These are phyloP conservation scores for Cladophialophora exuberans DNA, from an alignment of 2,329 filamentous ascomycete species.

Conservation along the genomic window DNA sequence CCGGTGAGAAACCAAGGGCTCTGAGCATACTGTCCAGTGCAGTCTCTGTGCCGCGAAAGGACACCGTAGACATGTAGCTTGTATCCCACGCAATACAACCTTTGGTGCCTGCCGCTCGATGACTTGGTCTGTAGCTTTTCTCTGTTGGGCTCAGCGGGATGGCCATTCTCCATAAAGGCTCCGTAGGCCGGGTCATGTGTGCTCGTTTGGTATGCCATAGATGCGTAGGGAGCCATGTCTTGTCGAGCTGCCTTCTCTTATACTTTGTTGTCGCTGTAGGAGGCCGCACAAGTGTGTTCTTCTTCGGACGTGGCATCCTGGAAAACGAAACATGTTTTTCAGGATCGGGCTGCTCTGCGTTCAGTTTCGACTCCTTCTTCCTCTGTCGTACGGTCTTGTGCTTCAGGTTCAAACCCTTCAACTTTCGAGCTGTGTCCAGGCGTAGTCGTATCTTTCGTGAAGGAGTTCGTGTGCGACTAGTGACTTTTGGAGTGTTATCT, in stretches of 20 bases:
- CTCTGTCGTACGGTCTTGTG: conserved; percentile 53
- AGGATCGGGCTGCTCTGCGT: conserved; percentile 33
- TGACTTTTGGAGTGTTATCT: conserved; percentile 86
- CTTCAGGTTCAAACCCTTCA: conserved; percentile 62
- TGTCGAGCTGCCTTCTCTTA: conserved; percentile 80
- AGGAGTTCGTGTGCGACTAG: conserved; percentile 54
- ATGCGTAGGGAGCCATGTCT: conserved; percentile 95
- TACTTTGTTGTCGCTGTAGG: conserved; percentile 69
- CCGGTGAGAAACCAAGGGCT: conserved; percentile 64
- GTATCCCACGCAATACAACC: conserved; percentile 89
- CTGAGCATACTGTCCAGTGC: conserved; percentile 70
- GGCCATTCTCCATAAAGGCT: conserved; percentile 87
- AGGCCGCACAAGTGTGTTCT: conserved; percentile 69
- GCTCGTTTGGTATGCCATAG: conserved; percentile 92
- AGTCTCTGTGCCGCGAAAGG: conserved; percentile 67
- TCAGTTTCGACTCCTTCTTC: conserved; percentile 39
- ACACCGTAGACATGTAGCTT: conserved; percentile 90
- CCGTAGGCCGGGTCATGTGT: conserved; percentile 77
- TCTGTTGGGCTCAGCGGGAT: conserved; percentile 82
- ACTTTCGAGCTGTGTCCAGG: conserved; percentile 73
- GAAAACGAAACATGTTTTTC: conserved; percentile 31
- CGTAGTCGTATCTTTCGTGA: conserved; percentile 56
- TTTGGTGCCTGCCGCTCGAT: conserved; percentile 73
- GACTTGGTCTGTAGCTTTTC: conserved; percentile 86
- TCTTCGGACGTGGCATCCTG: conserved; percentile 67